A percentile compares a stretch with the other conserved stretches of the same genome.
phyloP scores from a whole-genome alignment of 129 eudicot species.

The Flaveria ramosissima region DNA sequence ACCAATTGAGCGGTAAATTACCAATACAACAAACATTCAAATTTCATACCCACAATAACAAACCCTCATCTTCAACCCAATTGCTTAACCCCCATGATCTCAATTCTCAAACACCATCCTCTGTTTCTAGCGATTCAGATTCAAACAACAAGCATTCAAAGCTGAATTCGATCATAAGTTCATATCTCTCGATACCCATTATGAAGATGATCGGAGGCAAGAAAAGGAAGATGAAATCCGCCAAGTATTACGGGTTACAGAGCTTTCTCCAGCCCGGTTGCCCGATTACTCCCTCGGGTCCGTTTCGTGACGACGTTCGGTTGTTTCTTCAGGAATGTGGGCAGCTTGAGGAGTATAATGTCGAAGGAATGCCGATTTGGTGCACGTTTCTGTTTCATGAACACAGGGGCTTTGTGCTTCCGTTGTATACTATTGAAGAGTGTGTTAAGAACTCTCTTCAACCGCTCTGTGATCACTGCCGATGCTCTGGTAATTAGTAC shows the following conservation, averaged over 20 bases:
- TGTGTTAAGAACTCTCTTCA: conserved; percentile 48
- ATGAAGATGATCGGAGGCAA: conserved; percentile 27
- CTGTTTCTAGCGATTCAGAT: not conserved
- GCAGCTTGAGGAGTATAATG: conserved; percentile 54
- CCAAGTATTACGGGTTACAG: conserved; percentile 55
- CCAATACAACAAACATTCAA: conserved; percentile 33
- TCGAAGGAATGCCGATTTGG: conserved; percentile 77
- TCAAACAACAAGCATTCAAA: not conserved
- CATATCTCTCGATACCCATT: conserved; percentile 29
- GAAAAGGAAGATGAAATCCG: conserved; percentile 42
- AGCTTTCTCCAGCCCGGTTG: conserved; percentile 66
- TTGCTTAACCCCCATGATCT: not conserved
- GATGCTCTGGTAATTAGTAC: conserved; percentile 57
- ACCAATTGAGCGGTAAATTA: conserved; percentile 26
- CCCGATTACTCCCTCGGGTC: conserved; percentile 55
- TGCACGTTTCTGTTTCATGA: conserved; percentile 69
- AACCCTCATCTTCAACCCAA: conserved; percentile 11
- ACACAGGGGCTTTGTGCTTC: conserved; percentile 53
- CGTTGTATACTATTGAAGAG: conserved; percentile 87
- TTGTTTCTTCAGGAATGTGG: conserved; percentile 62
- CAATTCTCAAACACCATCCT: not conserved
- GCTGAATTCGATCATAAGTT: conserved; percentile 21
- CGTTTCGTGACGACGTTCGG: conserved; percentile 73
- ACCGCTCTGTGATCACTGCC: conserved; percentile 88
- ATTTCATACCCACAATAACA: conserved; percentile 29